Percentiles rank a stretch among this genome's conserved stretches.
phyloP scores from a whole-genome alignment of 306 rosid species.

The Coriaria nepalensis region DNA sequence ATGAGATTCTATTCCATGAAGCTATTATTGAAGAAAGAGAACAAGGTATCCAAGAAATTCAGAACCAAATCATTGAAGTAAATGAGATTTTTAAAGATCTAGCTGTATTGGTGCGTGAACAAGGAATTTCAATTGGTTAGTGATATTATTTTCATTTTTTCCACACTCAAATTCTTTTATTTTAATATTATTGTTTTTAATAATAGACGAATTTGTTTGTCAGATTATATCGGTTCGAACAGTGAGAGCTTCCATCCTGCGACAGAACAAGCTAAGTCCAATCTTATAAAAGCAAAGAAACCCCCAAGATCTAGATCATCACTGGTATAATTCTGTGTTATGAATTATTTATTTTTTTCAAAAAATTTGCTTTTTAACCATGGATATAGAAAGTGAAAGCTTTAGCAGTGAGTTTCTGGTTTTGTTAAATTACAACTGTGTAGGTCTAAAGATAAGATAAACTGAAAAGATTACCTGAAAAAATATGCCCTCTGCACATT shows the following conservation, averaged over 20 bases:
- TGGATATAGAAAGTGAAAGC: no score
- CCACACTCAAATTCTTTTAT: slow-evolving; percentile 10
- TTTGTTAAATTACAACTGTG: no score
- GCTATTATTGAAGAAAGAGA: slow-evolving; percentile 95
- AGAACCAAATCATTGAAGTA: slow-evolving; percentile 90
- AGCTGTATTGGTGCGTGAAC: slow-evolving; percentile 87
- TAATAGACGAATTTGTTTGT: not conserved
- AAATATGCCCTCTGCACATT: no score
- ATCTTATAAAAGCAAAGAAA: slow-evolving; percentile 71
- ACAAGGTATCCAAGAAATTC: slow-evolving; percentile 93
- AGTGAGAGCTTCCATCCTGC: slow-evolving; percentile 71
- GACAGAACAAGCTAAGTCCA: slow-evolving; percentile 57
- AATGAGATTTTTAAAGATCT: slow-evolving; percentile 94
- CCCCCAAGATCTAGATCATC: slow-evolving; percentile 83
- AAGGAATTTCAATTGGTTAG: slow-evolving; percentile 81
- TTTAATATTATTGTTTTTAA: not conserved
- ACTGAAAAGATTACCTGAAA: no score
- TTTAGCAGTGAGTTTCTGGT: no score
- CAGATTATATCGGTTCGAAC: slow-evolving; percentile 79
- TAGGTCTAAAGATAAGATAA: no score
- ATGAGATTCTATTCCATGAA: slow-evolving; percentile 85
- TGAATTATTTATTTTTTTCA: no score
- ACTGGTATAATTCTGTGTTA: slow-evolving; percentile 33
- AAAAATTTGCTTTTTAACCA: no score
- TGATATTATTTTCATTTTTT: not conserved